Evolutionary conservation across 805 yeast species (phyloP).

Genomic region (Deakozyma indianensis): DNA sequence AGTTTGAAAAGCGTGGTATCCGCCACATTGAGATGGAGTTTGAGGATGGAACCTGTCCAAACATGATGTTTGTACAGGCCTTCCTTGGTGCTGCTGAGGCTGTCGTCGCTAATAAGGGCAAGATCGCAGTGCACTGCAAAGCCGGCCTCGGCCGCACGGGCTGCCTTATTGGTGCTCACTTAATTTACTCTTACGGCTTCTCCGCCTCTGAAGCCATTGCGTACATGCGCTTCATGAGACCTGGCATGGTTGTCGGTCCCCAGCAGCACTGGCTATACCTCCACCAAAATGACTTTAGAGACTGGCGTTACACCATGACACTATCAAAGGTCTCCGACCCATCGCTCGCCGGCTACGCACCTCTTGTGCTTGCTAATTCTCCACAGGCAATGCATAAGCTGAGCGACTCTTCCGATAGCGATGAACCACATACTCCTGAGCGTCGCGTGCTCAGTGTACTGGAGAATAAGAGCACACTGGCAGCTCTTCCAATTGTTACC

Average conservation of each 20-base stretch:
- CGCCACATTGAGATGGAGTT: conserved; percentile 91
- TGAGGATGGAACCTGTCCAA: conserved; percentile 97
- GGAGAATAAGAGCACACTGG: conserved; percentile 38
- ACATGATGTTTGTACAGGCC: conserved; percentile 80
- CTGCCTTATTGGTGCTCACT: conserved; percentile 91
- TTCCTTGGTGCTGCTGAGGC: conserved; percentile 94
- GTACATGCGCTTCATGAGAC: conserved; percentile 89
- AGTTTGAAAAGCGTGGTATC: conserved; percentile 71
- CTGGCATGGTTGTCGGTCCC: conserved; percentile 99
- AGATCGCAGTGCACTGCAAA: conserved; percentile 97
- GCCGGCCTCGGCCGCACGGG: conserved; percentile 98
- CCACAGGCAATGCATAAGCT: conserved; percentile 10
- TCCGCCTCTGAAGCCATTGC: conserved; percentile 96
- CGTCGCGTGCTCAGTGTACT: conserved; percentile 58
- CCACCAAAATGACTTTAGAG: conserved; percentile 91
- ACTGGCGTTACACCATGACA: conserved; percentile 89
- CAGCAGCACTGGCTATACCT: conserved; percentile 98
- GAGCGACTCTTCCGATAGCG: conserved; percentile 1
- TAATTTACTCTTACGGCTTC: conserved; percentile 91
- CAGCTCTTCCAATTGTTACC: conserved; percentile 79
- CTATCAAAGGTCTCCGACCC: conserved; percentile 47
- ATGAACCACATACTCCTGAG: conserved; percentile 57
- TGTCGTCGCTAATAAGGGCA: conserved; percentile 71
- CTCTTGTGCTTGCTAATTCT: conserved; percentile 19
- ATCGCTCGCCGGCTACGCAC: conserved; percentile 23